Conservation (phyloP, 768 basidiomycete species). For the Holtermanniella nyarrowii region DNA sequence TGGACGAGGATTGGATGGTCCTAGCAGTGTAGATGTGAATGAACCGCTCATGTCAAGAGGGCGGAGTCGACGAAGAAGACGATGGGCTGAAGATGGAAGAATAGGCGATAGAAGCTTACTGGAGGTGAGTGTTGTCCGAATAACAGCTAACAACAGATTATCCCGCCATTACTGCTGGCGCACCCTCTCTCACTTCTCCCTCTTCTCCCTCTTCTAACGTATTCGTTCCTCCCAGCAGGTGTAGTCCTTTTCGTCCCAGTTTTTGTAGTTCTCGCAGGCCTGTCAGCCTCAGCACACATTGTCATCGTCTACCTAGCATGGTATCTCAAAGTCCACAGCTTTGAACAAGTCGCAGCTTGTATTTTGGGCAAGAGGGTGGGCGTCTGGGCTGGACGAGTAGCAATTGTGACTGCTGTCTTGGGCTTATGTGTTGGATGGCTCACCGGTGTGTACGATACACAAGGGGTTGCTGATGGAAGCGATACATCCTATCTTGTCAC, state of each 20-base stretch:
- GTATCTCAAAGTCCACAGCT: constrained; percentile 39
- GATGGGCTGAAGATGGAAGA: constrained; percentile 12
- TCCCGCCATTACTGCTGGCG: constrained; percentile 33
- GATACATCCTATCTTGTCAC: constrained; percentile 26
- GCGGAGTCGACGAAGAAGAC: constrained; percentile 8
- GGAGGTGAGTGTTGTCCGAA: constrained; percentile 19
- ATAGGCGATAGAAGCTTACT: constrained; percentile 19
- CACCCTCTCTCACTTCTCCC: constrained; percentile 37
- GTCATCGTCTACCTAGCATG: constrained; percentile 38
- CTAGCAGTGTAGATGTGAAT: background rate
- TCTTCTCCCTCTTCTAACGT: constrained; percentile 28
- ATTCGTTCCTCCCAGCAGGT: constrained; percentile 37
- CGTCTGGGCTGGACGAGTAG: constrained; percentile 21
- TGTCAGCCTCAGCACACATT: constrained; percentile 37
- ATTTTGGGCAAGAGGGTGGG: constrained; percentile 25
- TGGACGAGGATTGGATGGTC: background rate
- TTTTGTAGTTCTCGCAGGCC: constrained; percentile 24
- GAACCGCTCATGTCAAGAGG: background rate
- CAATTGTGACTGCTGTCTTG: constrained; percentile 20
- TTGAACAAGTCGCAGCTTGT: constrained; percentile 32
- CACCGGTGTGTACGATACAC: constrained; percentile 11
- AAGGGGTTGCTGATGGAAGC: constrained; percentile 14
- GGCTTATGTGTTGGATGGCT: constrained; percentile 33
- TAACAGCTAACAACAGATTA: constrained; percentile 15
- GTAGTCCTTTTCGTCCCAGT: constrained; percentile 36